Evolutionary conservation across 2,329 filamentous ascomycete species (phyloP).

Genomic region (Colletotrichum musae): DNA sequence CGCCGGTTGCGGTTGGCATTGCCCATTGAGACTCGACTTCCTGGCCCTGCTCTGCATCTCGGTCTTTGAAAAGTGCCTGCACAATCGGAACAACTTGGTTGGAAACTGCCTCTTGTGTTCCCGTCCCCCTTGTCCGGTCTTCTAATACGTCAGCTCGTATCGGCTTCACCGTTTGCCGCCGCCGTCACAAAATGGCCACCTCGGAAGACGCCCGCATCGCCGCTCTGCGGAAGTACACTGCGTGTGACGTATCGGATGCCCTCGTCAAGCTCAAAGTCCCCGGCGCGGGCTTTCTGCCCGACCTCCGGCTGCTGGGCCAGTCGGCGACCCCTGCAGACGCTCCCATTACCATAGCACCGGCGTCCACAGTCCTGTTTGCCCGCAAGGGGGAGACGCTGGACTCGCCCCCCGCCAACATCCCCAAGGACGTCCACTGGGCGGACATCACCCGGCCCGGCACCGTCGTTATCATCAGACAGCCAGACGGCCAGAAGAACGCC

Average conservation of each 20-base stretch:
- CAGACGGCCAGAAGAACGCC: slow-evolving; percentile 75
- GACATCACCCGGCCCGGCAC: slow-evolving; percentile 73
- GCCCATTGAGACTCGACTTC: background rate
- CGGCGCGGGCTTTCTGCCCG: slow-evolving; percentile 76
- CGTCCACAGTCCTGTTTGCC: slow-evolving; percentile 75
- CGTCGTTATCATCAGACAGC: slow-evolving; percentile 78
- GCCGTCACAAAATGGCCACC: slow-evolving; percentile 32
- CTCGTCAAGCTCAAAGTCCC: slow-evolving; percentile 78
- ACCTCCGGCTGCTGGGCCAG: slow-evolving; percentile 59
- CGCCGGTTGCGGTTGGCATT: background rate
- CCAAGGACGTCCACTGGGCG: slow-evolving; percentile 75
- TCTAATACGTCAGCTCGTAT: background rate
- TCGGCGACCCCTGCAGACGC: slow-evolving; percentile 44
- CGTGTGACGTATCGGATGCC: slow-evolving; percentile 78
- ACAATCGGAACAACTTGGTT: background rate
- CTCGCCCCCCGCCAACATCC: slow-evolving; percentile 63
- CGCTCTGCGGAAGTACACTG: slow-evolving; percentile 56
- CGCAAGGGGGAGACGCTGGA: slow-evolving; percentile 65
- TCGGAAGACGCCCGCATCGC: slow-evolving; percentile 43
- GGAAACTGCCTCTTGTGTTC: background rate
- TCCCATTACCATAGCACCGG: slow-evolving; percentile 62
- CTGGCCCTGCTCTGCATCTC: slow-evolving; percentile 4
- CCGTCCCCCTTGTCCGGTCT: background rate
- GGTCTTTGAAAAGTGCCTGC: background rate
- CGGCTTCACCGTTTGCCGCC: slow-evolving; percentile 1